Percentiles rank a stretch among this genome's conserved stretches.
phyloP scores from a whole-genome alignment of 495 filamentous ascomycete species.

The Aspergillus affinis region DNA sequence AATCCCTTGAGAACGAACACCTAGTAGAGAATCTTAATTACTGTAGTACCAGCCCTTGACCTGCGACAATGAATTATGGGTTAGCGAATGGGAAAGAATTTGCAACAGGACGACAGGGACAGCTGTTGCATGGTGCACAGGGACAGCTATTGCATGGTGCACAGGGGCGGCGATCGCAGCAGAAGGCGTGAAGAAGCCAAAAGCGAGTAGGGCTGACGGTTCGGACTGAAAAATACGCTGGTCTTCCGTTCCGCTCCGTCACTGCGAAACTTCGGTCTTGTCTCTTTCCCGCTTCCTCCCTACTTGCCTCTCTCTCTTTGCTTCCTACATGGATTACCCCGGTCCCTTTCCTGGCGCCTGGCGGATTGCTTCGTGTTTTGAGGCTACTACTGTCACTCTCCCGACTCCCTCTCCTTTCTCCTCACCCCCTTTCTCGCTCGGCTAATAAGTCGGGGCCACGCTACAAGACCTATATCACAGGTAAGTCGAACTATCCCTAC shows the following conservation, averaged over 20 bases:
- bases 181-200: neutral
- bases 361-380: neutral
- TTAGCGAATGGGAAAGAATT: neutral
- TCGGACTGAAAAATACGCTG: conserved; percentile 24
- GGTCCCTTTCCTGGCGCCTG: neutral
- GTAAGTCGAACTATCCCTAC: neutral
- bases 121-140: neutral
- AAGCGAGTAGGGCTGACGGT: neutral
- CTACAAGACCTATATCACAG: neutral
- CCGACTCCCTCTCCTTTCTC: neutral
- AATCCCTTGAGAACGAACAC: neutral
- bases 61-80: too few species aligned
- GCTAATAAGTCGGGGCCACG: neutral
- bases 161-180: neutral
- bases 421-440: neutral
- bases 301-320: neutral
- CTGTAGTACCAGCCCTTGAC: neutral
- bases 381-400: neutral
- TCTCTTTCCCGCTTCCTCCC: neutral
- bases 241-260: neutral
- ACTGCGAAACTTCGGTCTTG: conserved; percentile 7
- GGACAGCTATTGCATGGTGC: too few species aligned
- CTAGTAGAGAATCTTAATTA: neutral
- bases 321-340: neutral
- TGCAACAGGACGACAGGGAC: neutral